Conservation (phyloP, 805 yeast genomes). For the Vanderwaltozyma yarrowii region DNA sequence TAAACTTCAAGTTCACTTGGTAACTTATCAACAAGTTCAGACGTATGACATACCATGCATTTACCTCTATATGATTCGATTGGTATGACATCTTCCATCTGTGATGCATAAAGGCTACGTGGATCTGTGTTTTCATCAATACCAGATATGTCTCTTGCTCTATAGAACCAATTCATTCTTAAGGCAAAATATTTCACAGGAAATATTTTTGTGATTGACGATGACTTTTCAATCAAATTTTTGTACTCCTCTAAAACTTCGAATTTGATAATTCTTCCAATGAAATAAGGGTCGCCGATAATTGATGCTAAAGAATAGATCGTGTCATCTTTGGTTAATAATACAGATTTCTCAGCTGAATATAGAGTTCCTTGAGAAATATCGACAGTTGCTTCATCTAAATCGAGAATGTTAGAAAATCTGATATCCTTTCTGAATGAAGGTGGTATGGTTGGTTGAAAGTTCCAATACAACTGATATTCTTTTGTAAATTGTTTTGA, state of each 20-base stretch:
- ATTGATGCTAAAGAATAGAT: conserved; percentile 84
- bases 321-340: conserved; percentile 37
- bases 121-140: conserved; percentile 43
- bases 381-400: conserved; percentile 31
- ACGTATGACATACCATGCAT: conserved; percentile 58
- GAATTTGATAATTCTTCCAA: conserved; percentile 77
- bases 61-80: conserved; percentile 63
- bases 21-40: conserved; percentile 45
- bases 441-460: conserved; percentile 27
- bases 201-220: conserved; percentile 20
- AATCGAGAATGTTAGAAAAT: conserved; percentile 31
- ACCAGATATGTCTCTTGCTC: conserved; percentile 75
- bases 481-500: too few species aligned
- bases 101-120: conserved; percentile 67
- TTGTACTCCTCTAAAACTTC: conserved; percentile 24
- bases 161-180: conserved; percentile 82
- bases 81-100: conserved; percentile 81
- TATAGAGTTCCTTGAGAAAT: conserved; percentile 19
- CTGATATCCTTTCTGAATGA: conserved; percentile 23
- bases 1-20: conserved; percentile 39
- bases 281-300: conserved; percentile 86
- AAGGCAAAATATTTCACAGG: conserved; percentile 46
- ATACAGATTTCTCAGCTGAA: conserved; percentile 35
- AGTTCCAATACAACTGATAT: conserved; percentile 17
- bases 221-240: conserved; percentile 7